Evolutionary conservation across 2,329 filamentous ascomycete genomes (phyloP).

Genomic region (Neonectria punicea): DNA sequence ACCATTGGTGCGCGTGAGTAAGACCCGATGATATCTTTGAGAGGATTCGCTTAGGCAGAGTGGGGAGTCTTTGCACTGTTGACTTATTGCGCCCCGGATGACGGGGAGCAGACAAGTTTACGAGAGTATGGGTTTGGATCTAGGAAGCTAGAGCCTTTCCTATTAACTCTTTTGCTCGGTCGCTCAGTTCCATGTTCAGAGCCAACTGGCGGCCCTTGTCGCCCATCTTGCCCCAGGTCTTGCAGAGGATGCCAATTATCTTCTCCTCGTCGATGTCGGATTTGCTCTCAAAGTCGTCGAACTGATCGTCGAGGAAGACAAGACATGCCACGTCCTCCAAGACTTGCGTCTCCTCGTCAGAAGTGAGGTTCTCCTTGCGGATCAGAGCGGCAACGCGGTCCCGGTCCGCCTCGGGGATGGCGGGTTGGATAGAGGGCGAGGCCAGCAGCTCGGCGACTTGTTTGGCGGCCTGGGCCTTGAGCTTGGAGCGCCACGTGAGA

Average conservation of each 20-base stretch:
- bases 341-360: slow-evolving; percentile 71
- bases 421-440: slow-evolving; percentile 49
- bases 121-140: neutral
- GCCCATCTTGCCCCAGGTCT: slow-evolving; percentile 83
- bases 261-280: slow-evolving; percentile 79
- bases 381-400: slow-evolving; percentile 76
- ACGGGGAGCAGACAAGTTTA: neutral
- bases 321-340: slow-evolving; percentile 89
- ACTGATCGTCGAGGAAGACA: slow-evolving; percentile 88
- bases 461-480: slow-evolving; percentile 72
- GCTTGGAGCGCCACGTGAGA: slow-evolving; percentile 79
- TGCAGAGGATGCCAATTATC: slow-evolving; percentile 74
- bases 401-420: slow-evolving; percentile 61
- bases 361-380: slow-evolving; percentile 78
- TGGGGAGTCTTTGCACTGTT: neutral
- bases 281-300: slow-evolving; percentile 79
- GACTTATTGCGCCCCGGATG: neutral
- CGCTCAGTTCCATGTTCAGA: slow-evolving; percentile 72
- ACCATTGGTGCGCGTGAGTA: neutral
- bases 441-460: slow-evolving; percentile 66
- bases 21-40: neutral
- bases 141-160: slow-evolving; percentile 65
- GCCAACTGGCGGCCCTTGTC: slow-evolving; percentile 70
- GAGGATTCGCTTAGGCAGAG: neutral
- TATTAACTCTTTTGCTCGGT: slow-evolving; percentile 69